These are phyloP conservation scores for Xerocomellus chrysenteron DNA, from an alignment of 768 basidiomycete genomes.

Conservation along the genomic window DNA sequence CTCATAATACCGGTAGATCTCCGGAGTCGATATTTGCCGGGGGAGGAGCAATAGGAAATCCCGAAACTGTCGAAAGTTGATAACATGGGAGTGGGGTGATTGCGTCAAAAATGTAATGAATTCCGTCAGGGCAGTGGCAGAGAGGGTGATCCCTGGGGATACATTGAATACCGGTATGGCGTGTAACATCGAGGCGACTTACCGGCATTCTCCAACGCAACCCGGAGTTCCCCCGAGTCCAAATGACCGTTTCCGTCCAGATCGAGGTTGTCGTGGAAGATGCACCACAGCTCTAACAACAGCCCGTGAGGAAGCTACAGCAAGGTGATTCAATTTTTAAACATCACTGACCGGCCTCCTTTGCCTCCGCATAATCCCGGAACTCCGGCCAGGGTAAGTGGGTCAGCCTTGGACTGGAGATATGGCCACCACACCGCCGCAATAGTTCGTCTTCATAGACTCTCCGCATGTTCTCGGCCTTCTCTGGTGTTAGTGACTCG, in stretches of 20 bases:
- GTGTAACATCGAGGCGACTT: constrained; percentile 22
- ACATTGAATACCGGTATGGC: constrained; percentile 17
- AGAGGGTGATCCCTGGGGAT: constrained; percentile 65
- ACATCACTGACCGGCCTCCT: constrained; percentile 69
- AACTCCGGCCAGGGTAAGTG: constrained; percentile 72
- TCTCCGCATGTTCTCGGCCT: constrained; percentile 60
- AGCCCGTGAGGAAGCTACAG: constrained; percentile 16
- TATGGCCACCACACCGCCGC: constrained; percentile 47
- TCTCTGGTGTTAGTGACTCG: constrained; percentile 43
- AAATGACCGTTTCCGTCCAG: constrained; percentile 84
- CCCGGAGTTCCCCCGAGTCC: constrained; percentile 59
- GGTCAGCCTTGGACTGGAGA: constrained; percentile 39
- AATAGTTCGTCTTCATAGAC: constrained; percentile 81
- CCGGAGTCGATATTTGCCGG: constrained; percentile 72
- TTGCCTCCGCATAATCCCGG: constrained; percentile 69
- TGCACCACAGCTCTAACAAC: constrained; percentile 77
- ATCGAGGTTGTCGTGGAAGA: constrained; percentile 90
- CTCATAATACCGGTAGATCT: constrained; percentile 85
- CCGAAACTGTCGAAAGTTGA: constrained; percentile 84
- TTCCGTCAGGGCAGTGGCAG: constrained; percentile 68
- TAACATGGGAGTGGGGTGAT: constrained; percentile 63
- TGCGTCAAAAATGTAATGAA: constrained; percentile 78
- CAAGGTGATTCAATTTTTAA: constrained; percentile 11
- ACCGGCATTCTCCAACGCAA: constrained; percentile 76
- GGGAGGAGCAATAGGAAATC: constrained; percentile 89